These are phyloP conservation scores for Immersiella caudata DNA, from an alignment of 495 filamentous ascomycete species.

Conservation along the genomic window DNA sequence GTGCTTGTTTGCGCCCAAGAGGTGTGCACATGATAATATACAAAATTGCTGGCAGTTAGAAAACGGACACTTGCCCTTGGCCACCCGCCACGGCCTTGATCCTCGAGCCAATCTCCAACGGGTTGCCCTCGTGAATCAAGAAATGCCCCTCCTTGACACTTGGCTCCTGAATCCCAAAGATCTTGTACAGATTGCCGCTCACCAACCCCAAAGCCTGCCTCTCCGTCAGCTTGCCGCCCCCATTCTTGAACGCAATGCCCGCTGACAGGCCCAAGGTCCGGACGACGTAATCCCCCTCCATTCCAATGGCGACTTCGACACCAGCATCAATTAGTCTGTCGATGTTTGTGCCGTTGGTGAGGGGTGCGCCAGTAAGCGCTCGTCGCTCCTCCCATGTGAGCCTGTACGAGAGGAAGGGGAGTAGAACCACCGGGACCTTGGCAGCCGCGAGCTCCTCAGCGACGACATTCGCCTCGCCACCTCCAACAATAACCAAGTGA, in stretches of 20 bases:
- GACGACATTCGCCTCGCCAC: constrained; percentile 52
- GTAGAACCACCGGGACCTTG: constrained; percentile 52
- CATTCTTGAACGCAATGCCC: constrained; percentile 53
- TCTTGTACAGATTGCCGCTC: constrained; percentile 50
- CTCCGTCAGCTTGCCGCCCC: constrained; percentile 52
- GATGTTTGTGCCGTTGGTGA: constrained; percentile 55
- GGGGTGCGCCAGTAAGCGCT: constrained; percentile 52
- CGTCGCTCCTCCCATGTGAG: constrained; percentile 51
- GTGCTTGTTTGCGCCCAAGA: too few relatives aligned
- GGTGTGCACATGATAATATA: too few relatives aligned
- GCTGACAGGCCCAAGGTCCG: constrained; percentile 51
- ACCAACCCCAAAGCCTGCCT: constrained; percentile 43
- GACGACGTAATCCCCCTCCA: constrained; percentile 54
- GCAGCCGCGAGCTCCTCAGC: constrained; percentile 51
- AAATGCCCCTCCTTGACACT: constrained; percentile 39
- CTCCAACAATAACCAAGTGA: constrained; percentile 50
- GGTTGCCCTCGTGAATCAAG: constrained; percentile 50
- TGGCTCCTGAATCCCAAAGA: constrained; percentile 45
- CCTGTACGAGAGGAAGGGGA: constrained; percentile 47
- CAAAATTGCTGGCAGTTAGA: too few relatives aligned
- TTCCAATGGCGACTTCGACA: constrained; percentile 48
- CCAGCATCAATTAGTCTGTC: constrained; percentile 49
- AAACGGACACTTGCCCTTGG: constrained; percentile 39
- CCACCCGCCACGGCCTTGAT: constrained; percentile 46
- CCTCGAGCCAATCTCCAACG: constrained; percentile 46